Percentiles rank a stretch among this genome's conserved stretches.
Evolutionary conservation across 164 flowering plant genomes (phyloP).

Genomic region (Tinospora cordifolia): DNA sequence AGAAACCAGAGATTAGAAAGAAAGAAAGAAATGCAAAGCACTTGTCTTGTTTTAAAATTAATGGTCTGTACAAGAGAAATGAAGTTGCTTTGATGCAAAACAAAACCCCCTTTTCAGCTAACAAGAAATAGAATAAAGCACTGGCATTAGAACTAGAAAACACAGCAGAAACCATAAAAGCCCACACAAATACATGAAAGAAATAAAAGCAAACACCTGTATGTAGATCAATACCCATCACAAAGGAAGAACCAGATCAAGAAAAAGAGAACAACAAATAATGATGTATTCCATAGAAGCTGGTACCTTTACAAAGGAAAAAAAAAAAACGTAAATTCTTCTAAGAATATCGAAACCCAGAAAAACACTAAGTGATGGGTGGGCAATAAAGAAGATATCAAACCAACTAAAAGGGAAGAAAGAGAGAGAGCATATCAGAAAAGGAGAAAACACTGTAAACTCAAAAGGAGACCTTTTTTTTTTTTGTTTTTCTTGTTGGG

Average conservation of each 20-base stretch:
- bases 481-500: background rate
- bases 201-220: background rate
- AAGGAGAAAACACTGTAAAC: background rate
- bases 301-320: conserved; percentile 5
- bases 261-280: background rate
- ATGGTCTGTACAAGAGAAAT: conserved; percentile 5
- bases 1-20: background rate
- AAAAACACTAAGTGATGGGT: background rate
- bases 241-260: conserved; percentile 4
- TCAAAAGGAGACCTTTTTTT: background rate
- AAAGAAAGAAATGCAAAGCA: background rate
- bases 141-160: background rate
- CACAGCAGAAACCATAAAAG: background rate
- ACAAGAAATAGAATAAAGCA: conserved; percentile 1
- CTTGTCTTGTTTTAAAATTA: background rate
- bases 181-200: conserved; percentile 4
- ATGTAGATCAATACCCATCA: conserved; percentile 11
- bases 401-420: background rate
- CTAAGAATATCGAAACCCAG: background rate
- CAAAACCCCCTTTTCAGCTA: background rate
- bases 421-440: background rate
- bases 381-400: background rate
- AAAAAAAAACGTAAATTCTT: background rate
- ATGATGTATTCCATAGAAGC: background rate
- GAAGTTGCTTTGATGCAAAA: background rate